phyloP scores from a whole-genome alignment of 441 rosid species.

The Jatropha multifida region DNA sequence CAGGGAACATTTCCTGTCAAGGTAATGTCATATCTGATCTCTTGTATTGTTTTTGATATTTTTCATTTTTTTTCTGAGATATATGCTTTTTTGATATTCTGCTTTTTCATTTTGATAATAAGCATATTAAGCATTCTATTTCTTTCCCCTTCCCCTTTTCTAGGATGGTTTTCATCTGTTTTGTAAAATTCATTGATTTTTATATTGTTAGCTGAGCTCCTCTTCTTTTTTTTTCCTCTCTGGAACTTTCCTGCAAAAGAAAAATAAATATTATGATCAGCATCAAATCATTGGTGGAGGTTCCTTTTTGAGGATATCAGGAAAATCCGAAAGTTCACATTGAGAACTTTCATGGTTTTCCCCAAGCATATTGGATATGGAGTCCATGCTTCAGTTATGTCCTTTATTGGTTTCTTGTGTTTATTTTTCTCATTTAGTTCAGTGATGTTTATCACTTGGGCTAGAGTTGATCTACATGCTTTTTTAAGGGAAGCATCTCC shows the following conservation, averaged over 20 bases:
- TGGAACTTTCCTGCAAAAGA: neutral
- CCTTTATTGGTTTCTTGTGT: neutral
- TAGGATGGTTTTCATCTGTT: neutral
- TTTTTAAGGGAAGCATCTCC: neutral
- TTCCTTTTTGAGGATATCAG: constrained; percentile 1
- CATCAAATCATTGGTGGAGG: neutral
- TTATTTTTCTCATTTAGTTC: neutral
- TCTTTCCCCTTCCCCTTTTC: neutral
- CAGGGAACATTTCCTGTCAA: constrained; percentile 94
- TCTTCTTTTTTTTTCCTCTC: neutral
- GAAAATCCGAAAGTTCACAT: neutral
- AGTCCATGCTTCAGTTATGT: neutral
- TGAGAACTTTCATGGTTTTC: neutral
- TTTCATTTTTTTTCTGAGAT: neutral
- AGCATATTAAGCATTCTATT: constrained; percentile 1
- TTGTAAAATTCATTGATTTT: too few relatives aligned
- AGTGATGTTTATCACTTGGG: neutral
- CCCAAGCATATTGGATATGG: neutral
- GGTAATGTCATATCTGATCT: constrained; percentile 42
- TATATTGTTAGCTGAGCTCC: neutral
- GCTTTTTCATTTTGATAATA: neutral
- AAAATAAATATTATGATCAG: neutral
- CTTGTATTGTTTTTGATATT: neutral
- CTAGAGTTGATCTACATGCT: neutral
- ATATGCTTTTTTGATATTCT: neutral